Percentiles rank a stretch among this genome's conserved stretches.
Conservation (phyloP, 2,329 filamentous ascomycete species). For the Pseudocercospora cruenta region DNA sequence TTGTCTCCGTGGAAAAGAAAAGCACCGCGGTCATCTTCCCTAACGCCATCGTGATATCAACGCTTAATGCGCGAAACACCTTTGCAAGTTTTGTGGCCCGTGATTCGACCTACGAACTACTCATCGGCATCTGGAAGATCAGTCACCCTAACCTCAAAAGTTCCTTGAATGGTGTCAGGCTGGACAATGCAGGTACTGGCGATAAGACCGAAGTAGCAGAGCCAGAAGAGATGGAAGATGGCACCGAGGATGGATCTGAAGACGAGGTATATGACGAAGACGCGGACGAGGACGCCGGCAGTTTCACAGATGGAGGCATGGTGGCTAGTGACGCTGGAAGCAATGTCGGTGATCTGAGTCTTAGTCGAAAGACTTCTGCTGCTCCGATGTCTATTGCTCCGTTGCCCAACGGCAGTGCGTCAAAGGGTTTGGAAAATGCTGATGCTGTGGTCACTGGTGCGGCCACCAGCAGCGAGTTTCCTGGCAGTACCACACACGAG, state of each 20-base stretch:
- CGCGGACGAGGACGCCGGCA: slow-evolving; percentile 67
- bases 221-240: slow-evolving; percentile 55
- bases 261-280: slow-evolving; percentile 81
- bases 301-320: slow-evolving; percentile 58
- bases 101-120: slow-evolving; percentile 94
- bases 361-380: slow-evolving; percentile 74
- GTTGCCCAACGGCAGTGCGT: slow-evolving; percentile 43
- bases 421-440: slow-evolving; percentile 35
- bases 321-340: slow-evolving; percentile 57
- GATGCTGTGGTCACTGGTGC: slow-evolving; percentile 47
- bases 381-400: slow-evolving; percentile 41
- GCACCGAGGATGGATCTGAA: slow-evolving; percentile 66
- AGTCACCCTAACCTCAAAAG: slow-evolving; percentile 90
- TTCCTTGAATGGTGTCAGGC: slow-evolving; percentile 82
- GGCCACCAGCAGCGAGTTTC: slow-evolving; percentile 66
- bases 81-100: slow-evolving; percentile 94
- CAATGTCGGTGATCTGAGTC: slow-evolving; percentile 51
- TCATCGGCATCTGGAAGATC: slow-evolving; percentile 98
- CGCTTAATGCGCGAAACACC: slow-evolving; percentile 89
- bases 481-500: slow-evolving; percentile 78
- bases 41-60: slow-evolving; percentile 96
- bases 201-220: slow-evolving; percentile 90
- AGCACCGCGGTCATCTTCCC: slow-evolving; percentile 95
- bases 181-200: slow-evolving; percentile 75
- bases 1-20: slow-evolving; percentile 95